Percentiles rank a stretch among this genome's conserved stretches.
Evolutionary conservation across 2,329 filamentous ascomycete species (phyloP).

Genomic region (Macrophomina pseudophaseolina): DNA sequence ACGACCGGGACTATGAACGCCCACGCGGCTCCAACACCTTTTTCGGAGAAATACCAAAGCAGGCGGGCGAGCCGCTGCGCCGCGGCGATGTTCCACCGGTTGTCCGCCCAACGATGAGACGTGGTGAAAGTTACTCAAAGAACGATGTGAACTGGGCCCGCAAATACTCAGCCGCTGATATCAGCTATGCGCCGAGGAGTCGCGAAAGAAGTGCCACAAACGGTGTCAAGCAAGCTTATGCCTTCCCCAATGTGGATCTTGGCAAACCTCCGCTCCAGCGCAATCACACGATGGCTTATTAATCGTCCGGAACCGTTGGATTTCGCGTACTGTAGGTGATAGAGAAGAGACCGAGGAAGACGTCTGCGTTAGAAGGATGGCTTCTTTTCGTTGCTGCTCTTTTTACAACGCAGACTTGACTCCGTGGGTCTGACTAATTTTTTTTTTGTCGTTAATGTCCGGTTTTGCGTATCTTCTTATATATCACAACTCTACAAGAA

Average conservation of each 20-base stretch:
- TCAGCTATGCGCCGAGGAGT: constrained; percentile 33
- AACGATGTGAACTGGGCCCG: constrained; percentile 39
- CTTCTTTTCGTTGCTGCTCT: constrained; percentile 1
- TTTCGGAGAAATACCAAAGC: constrained; percentile 35
- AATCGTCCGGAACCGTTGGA: background rate
- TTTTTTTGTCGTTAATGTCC: background rate
- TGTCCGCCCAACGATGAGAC: constrained; percentile 26
- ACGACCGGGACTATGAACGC: constrained; percentile 27
- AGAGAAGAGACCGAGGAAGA: constrained; percentile 10
- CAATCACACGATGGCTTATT: background rate
- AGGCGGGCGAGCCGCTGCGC: constrained; percentile 32
- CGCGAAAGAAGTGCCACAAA: background rate
- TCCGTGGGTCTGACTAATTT: background rate
- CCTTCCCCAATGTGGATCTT: background rate
- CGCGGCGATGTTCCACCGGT: constrained; percentile 32
- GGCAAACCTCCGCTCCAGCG: constrained; percentile 5
- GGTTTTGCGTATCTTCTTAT: background rate
- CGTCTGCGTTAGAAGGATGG: constrained; percentile 8
- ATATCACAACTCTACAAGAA: background rate
- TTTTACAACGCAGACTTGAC: background rate
- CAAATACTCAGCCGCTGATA: constrained; percentile 43
- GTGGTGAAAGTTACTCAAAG: constrained; percentile 37
- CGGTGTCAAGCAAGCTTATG: background rate
- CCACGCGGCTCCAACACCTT: constrained; percentile 34
- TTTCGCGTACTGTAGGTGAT: background rate